A percentile compares a stretch with the other conserved stretches of the same genome.
Evolutionary conservation across 1,284 basidiomycete genomes (phyloP).

Genomic region (Trichosporon inkin): DNA sequence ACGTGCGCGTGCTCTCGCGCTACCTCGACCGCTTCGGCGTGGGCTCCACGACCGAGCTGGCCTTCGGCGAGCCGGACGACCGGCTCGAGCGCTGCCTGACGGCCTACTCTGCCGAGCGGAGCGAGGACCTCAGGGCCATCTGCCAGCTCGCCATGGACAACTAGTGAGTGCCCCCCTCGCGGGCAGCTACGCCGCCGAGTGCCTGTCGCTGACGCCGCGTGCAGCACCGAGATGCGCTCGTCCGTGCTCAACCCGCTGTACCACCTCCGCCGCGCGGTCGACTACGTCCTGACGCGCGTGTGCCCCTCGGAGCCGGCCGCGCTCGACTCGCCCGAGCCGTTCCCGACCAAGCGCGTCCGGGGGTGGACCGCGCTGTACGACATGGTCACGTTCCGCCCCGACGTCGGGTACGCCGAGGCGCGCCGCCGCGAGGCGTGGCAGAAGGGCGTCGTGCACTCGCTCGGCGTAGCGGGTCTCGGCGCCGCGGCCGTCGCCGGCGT

Average conservation of each 20-base stretch:
- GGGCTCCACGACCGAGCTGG: slow-evolving; percentile 46
- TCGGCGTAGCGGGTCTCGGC: not conserved
- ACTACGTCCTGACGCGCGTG: slow-evolving; percentile 58
- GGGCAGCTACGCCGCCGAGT: too few species aligned
- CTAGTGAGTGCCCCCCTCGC: slow-evolving; percentile 68
- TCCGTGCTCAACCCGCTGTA: slow-evolving; percentile 78
- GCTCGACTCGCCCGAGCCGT: slow-evolving; percentile 39
- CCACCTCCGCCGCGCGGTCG: slow-evolving; percentile 73
- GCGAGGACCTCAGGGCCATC: slow-evolving; percentile 85
- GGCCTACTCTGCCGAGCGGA: slow-evolving; percentile 72
- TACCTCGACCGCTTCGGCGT: slow-evolving; percentile 69
- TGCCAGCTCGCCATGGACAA: slow-evolving; percentile 88
- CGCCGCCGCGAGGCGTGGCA: slow-evolving; percentile 46
- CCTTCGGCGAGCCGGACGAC: slow-evolving; percentile 44
- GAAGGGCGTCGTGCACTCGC: slow-evolving; percentile 33
- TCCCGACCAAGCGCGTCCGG: slow-evolving; percentile 53
- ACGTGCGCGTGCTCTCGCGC: slow-evolving; percentile 81
- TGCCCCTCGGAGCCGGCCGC: slow-evolving; percentile 59
- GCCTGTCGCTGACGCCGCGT: slow-evolving; percentile 4
- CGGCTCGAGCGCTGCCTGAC: slow-evolving; percentile 63
- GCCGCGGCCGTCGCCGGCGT: slow-evolving; percentile 12
- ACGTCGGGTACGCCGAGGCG: slow-evolving; percentile 72
- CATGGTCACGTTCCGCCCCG: slow-evolving; percentile 95
- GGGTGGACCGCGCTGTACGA: slow-evolving; percentile 93
- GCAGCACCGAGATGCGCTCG: slow-evolving; percentile 89